A percentile compares a stretch with the other conserved stretches of the same genome.
Conservation (phyloP, 208 protist species). For the Trypanosoma cruzi region DNA sequence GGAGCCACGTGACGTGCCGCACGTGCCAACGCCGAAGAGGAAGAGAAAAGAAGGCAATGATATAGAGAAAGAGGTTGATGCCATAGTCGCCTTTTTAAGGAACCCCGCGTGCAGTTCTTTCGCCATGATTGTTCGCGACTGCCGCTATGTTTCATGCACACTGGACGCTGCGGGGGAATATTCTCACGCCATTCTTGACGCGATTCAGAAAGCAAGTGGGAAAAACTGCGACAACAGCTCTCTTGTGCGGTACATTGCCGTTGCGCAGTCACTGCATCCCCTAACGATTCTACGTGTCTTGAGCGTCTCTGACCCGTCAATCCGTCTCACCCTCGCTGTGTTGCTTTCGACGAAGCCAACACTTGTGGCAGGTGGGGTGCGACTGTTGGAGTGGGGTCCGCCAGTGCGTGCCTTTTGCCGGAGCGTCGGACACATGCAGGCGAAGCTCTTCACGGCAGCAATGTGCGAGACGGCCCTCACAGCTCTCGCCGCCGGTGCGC, state of each 20-base stretch:
- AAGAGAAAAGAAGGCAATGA: not conserved
- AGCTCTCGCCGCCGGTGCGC: slow-evolving; percentile 56
- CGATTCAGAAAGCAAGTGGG: too few relatives aligned
- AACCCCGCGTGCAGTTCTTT: not conserved
- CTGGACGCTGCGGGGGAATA: slow-evolving; percentile 5
- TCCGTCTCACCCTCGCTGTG: slow-evolving; percentile 15
- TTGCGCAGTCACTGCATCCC: too few relatives aligned
- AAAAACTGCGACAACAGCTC: too few relatives aligned
- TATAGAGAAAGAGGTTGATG: slow-evolving; percentile 5
- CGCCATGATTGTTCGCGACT: slow-evolving; percentile 36
- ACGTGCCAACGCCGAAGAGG: not conserved
- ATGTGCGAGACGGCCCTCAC: slow-evolving; percentile 41
- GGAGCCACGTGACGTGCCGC: not conserved
- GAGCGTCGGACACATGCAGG: slow-evolving; percentile 10
- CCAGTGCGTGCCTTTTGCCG: slow-evolving; percentile 9
- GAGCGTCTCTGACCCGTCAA: too few relatives aligned
- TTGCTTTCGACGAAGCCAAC: slow-evolving; percentile 48
- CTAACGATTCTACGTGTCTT: too few relatives aligned
- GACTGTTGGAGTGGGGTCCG: slow-evolving; percentile 22
- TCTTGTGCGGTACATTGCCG: too few relatives aligned
- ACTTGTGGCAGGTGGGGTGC: slow-evolving; percentile 41
- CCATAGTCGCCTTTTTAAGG: slow-evolving; percentile 13
- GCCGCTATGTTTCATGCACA: slow-evolving; percentile 19
- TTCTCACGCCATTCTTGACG: too few relatives aligned
- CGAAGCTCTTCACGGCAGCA: slow-evolving; percentile 49